Percentiles rank a stretch among this genome's conserved stretches.
These are phyloP conservation scores for Chalciporus sp. DNA, from an alignment of 1,284 basidiomycete genomes.

Conservation along the genomic window DNA sequence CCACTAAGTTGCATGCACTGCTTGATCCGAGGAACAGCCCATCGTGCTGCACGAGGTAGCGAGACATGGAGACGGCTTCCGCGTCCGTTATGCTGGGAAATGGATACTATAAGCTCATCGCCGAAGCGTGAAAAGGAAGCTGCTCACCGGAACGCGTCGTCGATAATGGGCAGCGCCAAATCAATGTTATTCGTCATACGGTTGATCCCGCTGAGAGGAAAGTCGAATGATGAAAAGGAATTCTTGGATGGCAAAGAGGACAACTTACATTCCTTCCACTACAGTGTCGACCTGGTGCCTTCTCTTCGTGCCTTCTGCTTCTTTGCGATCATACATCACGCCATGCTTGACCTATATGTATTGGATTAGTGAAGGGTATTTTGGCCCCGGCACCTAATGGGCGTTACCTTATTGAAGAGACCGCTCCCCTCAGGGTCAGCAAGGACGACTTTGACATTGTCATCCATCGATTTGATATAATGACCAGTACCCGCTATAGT, in stretches of 20 bases:
- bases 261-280: constrained; percentile 79
- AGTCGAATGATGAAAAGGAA: not conserved
- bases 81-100: constrained; percentile 75
- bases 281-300: constrained; percentile 94
- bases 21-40: constrained; percentile 96
- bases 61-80: constrained; percentile 91
- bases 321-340: constrained; percentile 91
- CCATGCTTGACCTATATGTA: constrained; percentile 75
- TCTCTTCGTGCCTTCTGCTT: constrained; percentile 93
- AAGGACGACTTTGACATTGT: constrained; percentile 71
- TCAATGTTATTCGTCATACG: constrained; percentile 86
- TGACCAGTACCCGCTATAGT: constrained; percentile 88
- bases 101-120: not conserved
- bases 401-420: constrained; percentile 84
- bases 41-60: constrained; percentile 86
- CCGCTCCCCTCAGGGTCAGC: constrained; percentile 96
- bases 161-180: constrained; percentile 77
- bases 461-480: constrained; percentile 75
- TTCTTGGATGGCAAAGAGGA: not conserved
- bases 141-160: constrained; percentile 82
- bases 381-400: not conserved
- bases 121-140: not conserved
- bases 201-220: constrained; percentile 78
- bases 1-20: constrained; percentile 94
- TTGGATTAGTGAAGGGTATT: not conserved